These are phyloP conservation scores for Fusarium algeriense DNA, from an alignment of 2,329 filamentous ascomycete genomes.

Conservation along the genomic window DNA sequence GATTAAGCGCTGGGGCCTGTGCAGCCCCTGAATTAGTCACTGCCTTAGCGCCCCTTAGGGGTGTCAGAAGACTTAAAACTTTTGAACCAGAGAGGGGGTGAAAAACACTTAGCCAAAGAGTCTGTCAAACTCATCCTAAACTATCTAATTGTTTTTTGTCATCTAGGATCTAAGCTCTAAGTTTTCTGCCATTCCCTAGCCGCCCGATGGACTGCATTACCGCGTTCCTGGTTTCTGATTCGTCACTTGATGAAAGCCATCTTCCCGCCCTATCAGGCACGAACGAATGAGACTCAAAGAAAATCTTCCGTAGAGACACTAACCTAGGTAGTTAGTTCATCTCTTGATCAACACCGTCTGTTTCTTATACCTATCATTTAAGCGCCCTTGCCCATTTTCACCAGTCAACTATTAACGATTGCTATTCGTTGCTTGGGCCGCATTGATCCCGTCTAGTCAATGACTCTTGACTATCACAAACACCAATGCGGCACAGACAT, in stretches of 20 bases:
- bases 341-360: conserved; percentile 18
- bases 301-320: conserved; percentile 21
- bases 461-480: conserved; percentile 6
- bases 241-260: not conserved
- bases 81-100: no score
- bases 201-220: conserved; percentile 2
- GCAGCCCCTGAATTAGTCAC: conserved; percentile 11
- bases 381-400: conserved; percentile 30
- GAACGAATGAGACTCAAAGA: conserved; percentile 1
- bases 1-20: conserved; percentile 22
- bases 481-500: conserved; percentile 17
- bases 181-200: not conserved
- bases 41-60: no score
- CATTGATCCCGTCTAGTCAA: not conserved
- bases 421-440: conserved; percentile 18
- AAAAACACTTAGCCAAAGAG: no score
- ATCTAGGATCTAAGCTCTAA: no score
- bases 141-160: no score
- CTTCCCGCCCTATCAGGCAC: conserved; percentile 15
- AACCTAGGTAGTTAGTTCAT: not conserved
- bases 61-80: no score
- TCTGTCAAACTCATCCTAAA: no score
- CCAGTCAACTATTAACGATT: not conserved
- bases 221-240: conserved; percentile 17
- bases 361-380: conserved; percentile 13